Conservation (phyloP, 257 asterid genomes). For the Nicotiana noctiflora region DNA sequence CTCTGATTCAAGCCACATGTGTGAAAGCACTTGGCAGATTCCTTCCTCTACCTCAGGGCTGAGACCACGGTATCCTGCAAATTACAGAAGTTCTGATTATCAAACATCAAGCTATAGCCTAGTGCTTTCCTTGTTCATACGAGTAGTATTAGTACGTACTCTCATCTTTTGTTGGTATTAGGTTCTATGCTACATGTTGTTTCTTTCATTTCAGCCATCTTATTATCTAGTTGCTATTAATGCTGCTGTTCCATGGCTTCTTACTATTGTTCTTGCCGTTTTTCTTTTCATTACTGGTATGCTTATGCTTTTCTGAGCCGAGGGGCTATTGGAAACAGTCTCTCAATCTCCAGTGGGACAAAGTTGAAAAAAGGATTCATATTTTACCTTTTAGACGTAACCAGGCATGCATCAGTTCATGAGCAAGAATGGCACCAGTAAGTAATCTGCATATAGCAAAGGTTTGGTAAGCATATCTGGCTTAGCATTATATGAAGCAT, state of each 20-base stretch:
- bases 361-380: not conserved
- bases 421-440: slow-evolving; percentile 96
- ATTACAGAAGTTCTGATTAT: not conserved
- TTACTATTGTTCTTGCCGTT: too few relatives aligned
- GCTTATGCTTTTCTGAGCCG: too few relatives aligned
- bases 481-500: not conserved
- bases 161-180: too few relatives aligned
- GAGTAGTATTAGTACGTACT: too few relatives aligned
- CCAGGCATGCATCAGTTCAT: slow-evolving; percentile 99
- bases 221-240: too few relatives aligned
- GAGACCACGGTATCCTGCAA: slow-evolving; percentile 63
- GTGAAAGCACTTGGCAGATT: slow-evolving; percentile 86
- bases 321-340: too few relatives aligned
- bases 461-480: not conserved
- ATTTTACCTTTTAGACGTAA: slow-evolving; percentile 72
- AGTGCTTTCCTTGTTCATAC: too few relatives aligned
- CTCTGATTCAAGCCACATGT: slow-evolving; percentile 91
- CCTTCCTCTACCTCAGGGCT: slow-evolving; percentile 90
- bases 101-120: not conserved
- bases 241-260: too few relatives aligned
- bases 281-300: not conserved
- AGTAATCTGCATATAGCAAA: slow-evolving; percentile 52
- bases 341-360: not conserved
- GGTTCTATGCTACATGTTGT: too few relatives aligned
- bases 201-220: too few relatives aligned